Evolutionary conservation across 208 protist genomes (phyloP).

Genomic region (Leishmania arabica): DNA sequence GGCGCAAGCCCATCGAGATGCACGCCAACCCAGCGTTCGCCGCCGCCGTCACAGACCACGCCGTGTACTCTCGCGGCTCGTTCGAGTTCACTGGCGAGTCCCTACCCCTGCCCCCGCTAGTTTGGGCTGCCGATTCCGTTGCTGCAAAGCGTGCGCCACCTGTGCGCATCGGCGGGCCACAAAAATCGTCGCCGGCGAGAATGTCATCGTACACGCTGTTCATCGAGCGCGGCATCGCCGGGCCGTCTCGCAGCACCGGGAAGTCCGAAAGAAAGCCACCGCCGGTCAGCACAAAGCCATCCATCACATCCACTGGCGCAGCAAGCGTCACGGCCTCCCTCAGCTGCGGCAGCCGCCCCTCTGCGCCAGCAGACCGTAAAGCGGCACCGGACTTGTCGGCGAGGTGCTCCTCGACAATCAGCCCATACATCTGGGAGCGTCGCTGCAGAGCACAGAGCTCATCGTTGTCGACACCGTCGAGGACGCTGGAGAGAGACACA

Average conservation of each 20-base stretch:
- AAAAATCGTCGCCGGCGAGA: conserved; percentile 13
- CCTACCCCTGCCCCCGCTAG: neutral
- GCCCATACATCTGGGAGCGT: conserved; percentile 32
- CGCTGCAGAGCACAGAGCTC: conserved; percentile 37
- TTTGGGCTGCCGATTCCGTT: neutral
- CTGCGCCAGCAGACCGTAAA: neutral
- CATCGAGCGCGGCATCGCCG: conserved; percentile 30
- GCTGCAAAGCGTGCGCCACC: neutral
- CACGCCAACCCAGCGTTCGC: conserved; percentile 47
- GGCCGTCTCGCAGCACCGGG: conserved; percentile 43
- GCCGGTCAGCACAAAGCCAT: conserved; percentile 52
- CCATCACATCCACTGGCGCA: conserved; percentile 37
- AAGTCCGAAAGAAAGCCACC: conserved; percentile 63
- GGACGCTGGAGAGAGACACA: conserved; percentile 32
- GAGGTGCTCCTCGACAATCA: conserved; percentile 14
- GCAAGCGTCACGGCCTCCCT: conserved; percentile 27
- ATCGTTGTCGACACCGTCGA: conserved; percentile 35
- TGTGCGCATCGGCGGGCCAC: conserved; percentile 14
- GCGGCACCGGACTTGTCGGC: conserved; percentile 14
- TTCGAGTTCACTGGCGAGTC: neutral
- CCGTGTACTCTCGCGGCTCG: conserved; percentile 29
- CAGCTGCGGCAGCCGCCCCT: conserved; percentile 22
- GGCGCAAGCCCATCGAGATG: conserved; percentile 53
- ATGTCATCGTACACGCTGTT: conserved; percentile 30
- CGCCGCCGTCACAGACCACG: conserved; percentile 54